Percentiles rank a stretch among this genome's conserved stretches.
Conservation (phyloP, 495 filamentous ascomycete genomes). For the Neurospora tetrasperma region DNA sequence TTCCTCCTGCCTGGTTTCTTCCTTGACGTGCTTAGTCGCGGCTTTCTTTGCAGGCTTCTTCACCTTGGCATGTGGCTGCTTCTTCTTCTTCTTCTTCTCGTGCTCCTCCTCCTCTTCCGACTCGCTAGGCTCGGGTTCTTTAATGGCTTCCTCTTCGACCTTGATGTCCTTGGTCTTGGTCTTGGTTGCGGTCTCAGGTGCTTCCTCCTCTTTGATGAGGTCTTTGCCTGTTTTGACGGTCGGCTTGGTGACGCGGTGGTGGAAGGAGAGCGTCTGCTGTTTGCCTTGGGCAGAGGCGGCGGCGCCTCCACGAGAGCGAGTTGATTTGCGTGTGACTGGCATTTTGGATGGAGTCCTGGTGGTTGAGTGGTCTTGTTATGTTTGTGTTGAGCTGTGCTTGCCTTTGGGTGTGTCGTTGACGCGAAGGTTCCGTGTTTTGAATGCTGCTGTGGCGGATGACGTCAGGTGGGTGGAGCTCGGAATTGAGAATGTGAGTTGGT, state of each 20-base stretch:
- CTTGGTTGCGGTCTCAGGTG: constrained; percentile 11
- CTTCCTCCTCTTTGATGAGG: constrained; percentile 21
- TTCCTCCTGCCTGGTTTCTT: no score
- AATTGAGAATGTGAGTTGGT: not conserved
- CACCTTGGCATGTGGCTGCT: constrained; percentile 10
- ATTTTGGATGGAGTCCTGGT: constrained; percentile 32
- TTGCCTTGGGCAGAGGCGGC: constrained; percentile 20
- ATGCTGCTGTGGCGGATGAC: constrained; percentile 8
- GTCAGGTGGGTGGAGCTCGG: constrained; percentile 6
- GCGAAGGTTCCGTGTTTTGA: not conserved
- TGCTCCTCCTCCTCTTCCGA: constrained; percentile 9
- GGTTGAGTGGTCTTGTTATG: not conserved
- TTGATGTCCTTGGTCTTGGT: not conserved
- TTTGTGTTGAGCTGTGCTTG: not conserved
- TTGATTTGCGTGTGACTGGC: constrained; percentile 57
- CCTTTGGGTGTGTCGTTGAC: not conserved
- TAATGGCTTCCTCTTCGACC: not conserved
- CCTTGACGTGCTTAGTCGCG: constrained; percentile 14
- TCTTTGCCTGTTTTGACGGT: constrained; percentile 43
- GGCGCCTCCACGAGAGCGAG: constrained; percentile 34
- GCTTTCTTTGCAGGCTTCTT: constrained; percentile 28
- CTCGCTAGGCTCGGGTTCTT: not conserved
- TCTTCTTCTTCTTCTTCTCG: not conserved
- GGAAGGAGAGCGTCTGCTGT: constrained; percentile 66
- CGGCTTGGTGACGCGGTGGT: constrained; percentile 64